These are phyloP conservation scores for Neurospora intermedia DNA, from an alignment of 495 filamentous ascomycete genomes.

Conservation along the genomic window DNA sequence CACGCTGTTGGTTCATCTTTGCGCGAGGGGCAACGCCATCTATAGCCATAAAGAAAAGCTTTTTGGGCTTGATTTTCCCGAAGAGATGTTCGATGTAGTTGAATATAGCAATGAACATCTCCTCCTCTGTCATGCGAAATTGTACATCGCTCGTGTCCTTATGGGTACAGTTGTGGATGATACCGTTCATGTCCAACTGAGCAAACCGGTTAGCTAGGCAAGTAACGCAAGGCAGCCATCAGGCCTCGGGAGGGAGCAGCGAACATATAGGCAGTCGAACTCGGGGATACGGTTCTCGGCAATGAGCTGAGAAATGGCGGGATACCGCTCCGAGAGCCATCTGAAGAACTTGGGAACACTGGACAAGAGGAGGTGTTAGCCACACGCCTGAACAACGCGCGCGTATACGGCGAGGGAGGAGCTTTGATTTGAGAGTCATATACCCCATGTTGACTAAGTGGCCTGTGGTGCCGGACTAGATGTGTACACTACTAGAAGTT, in stretches of 20 bases:
- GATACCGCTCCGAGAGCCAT: conserved; percentile 99
- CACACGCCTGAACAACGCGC: background rate
- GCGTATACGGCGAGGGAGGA: background rate
- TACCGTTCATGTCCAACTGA: conserved; percentile 94
- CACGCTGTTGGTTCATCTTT: conserved; percentile 99
- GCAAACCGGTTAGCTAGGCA: conserved; percentile 14
- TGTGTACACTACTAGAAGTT: background rate
- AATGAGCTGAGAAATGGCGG: conserved; percentile 95
- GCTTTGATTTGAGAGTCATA: background rate
- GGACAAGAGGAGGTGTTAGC: conserved; percentile 28
- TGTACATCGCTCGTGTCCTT: conserved; percentile 84
- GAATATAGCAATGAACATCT: conserved; percentile 99
- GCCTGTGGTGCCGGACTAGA: background rate
- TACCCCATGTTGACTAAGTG: conserved; percentile 19
- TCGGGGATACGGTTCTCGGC: conserved; percentile 98
- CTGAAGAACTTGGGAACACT: conserved; percentile 91
- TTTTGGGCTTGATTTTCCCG: conserved; percentile 95
- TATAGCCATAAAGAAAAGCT: conserved; percentile 99
- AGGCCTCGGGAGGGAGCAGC: conserved; percentile 14
- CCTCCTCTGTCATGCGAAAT: conserved; percentile 89
- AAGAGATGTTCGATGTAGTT: conserved; percentile 99
- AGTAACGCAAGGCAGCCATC: background rate
- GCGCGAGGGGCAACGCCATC: conserved; percentile 95
- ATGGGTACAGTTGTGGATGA: conserved; percentile 99
- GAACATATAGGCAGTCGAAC: conserved; percentile 90